These are phyloP conservation scores for Hypomontagnella submonticulosa DNA, from an alignment of 495 filamentous ascomycete species.

Conservation along the genomic window DNA sequence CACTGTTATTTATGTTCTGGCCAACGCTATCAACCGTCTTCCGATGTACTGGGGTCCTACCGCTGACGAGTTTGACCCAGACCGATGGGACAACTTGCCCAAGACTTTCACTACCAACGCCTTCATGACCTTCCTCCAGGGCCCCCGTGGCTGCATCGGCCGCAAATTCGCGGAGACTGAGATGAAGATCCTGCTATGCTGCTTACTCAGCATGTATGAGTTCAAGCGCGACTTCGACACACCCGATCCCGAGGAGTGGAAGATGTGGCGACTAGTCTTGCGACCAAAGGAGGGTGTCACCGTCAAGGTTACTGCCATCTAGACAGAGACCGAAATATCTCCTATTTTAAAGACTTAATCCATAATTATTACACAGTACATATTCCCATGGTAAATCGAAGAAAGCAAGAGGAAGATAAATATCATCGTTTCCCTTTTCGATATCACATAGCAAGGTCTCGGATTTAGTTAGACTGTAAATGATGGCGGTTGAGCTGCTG, in stretches of 20 bases:
- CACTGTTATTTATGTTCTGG: conserved; percentile 50
- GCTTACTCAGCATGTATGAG: conserved; percentile 50
- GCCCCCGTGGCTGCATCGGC: conserved; percentile 54
- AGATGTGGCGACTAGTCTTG: conserved; percentile 65
- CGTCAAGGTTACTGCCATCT: conserved; percentile 52
- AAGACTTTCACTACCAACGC: conserved; percentile 48
- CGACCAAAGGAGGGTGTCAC: conserved; percentile 61
- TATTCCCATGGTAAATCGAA: neutral
- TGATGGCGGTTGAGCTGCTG: too few relatives aligned
- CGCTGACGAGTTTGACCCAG: conserved; percentile 52
- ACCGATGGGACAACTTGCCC: conserved; percentile 52
- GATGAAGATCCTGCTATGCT: conserved; percentile 54
- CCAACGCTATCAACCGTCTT: conserved; percentile 55
- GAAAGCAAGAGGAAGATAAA: too few relatives aligned
- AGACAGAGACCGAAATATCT: neutral
- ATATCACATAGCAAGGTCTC: too few relatives aligned
- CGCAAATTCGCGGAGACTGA: conserved; percentile 56
- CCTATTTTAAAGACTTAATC: neutral
- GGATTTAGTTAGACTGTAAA: too few relatives aligned
- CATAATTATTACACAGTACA: conserved; percentile 7
- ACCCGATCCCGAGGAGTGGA: conserved; percentile 62
- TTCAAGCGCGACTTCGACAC: conserved; percentile 51
- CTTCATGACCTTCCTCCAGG: conserved; percentile 54
- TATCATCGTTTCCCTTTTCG: too few relatives aligned
- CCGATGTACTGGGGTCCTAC: conserved; percentile 51